phyloP scores from a whole-genome alignment of 1,139 yeast genomes.

The Kodamaea plutei region DNA sequence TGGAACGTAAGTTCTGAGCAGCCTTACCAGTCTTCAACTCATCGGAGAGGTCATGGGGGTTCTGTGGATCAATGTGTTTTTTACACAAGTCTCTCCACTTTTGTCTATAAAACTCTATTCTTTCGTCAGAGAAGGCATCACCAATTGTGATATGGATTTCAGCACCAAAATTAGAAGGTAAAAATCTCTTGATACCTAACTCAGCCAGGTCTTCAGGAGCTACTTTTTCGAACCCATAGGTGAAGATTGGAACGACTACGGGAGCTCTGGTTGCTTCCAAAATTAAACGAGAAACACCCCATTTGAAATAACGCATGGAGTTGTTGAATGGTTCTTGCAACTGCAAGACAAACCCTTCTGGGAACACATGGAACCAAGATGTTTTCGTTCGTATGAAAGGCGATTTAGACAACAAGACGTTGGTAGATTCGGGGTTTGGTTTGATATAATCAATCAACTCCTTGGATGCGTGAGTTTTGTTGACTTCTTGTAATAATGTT shows the following conservation, averaged over 20 bases:
- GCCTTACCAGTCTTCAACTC: constrained; percentile 59
- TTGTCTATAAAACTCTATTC: constrained; percentile 55
- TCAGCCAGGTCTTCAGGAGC: constrained; percentile 74
- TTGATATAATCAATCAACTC: constrained; percentile 22
- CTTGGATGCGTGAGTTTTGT: constrained; percentile 16
- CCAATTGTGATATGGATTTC: constrained; percentile 72
- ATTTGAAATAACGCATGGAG: constrained; percentile 90
- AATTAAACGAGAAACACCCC: constrained; percentile 88
- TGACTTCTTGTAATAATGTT: constrained; percentile 17
- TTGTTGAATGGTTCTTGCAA: constrained; percentile 71
- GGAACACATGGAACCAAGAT: constrained; percentile 92
- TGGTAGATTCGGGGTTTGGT: constrained; percentile 30
- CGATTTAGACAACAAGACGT: constrained; percentile 38
- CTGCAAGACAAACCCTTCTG: constrained; percentile 92
- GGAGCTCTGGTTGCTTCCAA: constrained; percentile 84
- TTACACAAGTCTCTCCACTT: constrained; percentile 66
- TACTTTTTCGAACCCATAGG: constrained; percentile 82
- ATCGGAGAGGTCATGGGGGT: constrained; percentile 57
- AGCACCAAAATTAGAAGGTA: constrained; percentile 66
- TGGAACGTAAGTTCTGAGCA: constrained; percentile 62
- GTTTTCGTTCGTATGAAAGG: constrained; percentile 55
- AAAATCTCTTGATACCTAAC: constrained; percentile 47
- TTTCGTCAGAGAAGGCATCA: constrained; percentile 57
- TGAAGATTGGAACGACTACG: constrained; percentile 81
- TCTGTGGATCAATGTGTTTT: constrained; percentile 45